Base-by-base conservation (phyloP, 306 rosid species). In the Acacia confusa region DNA sequence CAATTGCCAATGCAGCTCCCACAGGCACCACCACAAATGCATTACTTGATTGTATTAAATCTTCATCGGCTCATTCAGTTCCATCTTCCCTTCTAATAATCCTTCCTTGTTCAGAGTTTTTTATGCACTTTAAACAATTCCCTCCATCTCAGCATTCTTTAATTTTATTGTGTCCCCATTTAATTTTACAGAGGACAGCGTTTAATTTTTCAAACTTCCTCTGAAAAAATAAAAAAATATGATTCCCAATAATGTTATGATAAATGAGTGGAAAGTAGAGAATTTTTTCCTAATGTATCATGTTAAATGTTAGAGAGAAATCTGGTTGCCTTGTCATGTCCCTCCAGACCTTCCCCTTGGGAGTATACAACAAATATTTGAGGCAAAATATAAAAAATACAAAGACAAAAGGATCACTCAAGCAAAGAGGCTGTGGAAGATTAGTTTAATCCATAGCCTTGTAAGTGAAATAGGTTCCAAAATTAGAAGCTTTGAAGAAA, bases 1-100 rank as follows among this genome's bases (percentile, higher is more conserved):
- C 98, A 70, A 95, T 91, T 22, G 98, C 98, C 85, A 95, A 84
- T 52, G 99, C 99, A 66, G 99, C 97, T 73, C 97, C 99, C 45
- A 93, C 79, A 45, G 99, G 99, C 86, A 95, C 99, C 86, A 95
- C 99, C 72, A 86, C 97, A 72, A 93, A 47, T 3, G 94, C 94
- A 76, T 85, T 90, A 45, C 91, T 87, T 55, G 94, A 85, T 19
- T 76, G 82, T 15, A 75, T 89, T 69, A 86, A 61, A 68, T 95
- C 97, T 79, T 92, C 97, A 70, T 78, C 84, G 12, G 77, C 90
- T 30, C 78, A 83, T 0, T 44, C 75, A 0, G 52, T 68, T 83
- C 40, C 70, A 3, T 81, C 87, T 6, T 36, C 50, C 50, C 70
- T 30, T 65, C 43, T 17, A 36, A 7, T 34, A 19, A 41, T 32